Base-by-base conservation (phyloP, 106 monocot genomes). In the Alisma plantagoaquatica region DNA sequence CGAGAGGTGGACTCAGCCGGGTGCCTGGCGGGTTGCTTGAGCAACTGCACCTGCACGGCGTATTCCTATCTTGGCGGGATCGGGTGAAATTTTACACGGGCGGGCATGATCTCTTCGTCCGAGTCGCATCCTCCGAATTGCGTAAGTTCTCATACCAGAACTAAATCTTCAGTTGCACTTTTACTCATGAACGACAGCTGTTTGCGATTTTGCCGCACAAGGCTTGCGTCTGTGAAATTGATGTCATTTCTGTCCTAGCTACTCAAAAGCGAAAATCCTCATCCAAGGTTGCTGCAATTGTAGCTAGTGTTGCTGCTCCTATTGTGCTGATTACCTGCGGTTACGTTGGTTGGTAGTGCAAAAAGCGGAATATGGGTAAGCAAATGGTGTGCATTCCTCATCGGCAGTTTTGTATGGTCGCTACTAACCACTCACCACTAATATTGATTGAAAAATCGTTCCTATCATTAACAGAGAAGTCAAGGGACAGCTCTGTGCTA, bases 121-220 rank as follows among this genome's bases (percentile, higher is more conserved):
- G 23, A 15, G 16, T 50, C 10, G 49, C 19, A 3, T 10, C 8
- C 5, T 50, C 49, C 11, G 49, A 50, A 23, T 19, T 50, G 2
- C 24, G 49, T 50, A 50, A 23, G 49, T 46, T 17, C n/a, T n/a
- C n/a, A n/a, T n/a, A n/a, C n/a, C n/a, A 46, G 6, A 38, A 38
- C 14, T 7, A 7, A 7, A 6, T 38, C 14, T 38, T 7, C 6
- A 38, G 14, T 38, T 38, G 6, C 35, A 38, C 35, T 38, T n/a
- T n/a, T 6, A 38, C 14, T 14, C 14, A 14, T 38, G 6, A 6
- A 38, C 6, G 35, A 7, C 35, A n/a, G n/a, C 35, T 7, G 35
- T 38, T 7, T 7, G 14, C 6, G 14, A 38, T 38, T 38, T 14
- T 14, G 14, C 6, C 9, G 9, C 6, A 14, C n/a, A 7, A 38